Base-by-base conservation (phyloP, 169 alveolate genomes). In the Cryptosporidium meleagridis region DNA sequence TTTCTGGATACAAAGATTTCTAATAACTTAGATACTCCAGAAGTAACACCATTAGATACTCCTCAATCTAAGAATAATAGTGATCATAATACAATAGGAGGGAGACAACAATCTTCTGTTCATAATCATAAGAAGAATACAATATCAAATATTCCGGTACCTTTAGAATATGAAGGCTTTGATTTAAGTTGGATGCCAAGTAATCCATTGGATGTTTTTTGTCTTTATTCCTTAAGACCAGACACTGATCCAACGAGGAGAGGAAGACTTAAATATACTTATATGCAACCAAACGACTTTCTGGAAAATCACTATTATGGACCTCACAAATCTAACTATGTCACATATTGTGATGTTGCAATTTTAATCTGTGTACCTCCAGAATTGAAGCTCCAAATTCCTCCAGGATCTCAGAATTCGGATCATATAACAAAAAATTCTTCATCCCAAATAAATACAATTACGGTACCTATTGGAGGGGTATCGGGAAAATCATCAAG, bases 141-240 rank as follows among this genome's bases (percentile, higher is more conserved):
- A 0, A 10, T 41, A 29, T 2, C 35, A 6, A 12, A 31, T 23
- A 21, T 55, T 53, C 55, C 86, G 26, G 14, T 48, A 16, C 44
- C 70, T 29, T 18, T 33, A 3, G 86, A 73, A 5, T 53, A 5
- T 31, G 71, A 73, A 8, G 33, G 29, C 37, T 39, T 70, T 5
- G 85, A 70, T 23, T 45, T 51, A 26, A 70, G 85, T n/a, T 93
- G 95, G 95, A 89, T 87, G 69, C 95, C 95, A 51, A 53, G 55
- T 26, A 69, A 51, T 37, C 93, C 95, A n/a, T 45, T 94, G 41
- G 96, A 94, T 39, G 91, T 94, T 16, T 93, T 94, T 70, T 71
- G 92, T 69, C 91, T 94, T 14, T 94, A 94, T 45, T 95, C 96
- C 8, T 92, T 94, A 35, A 33, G 93, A 21, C 95, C 95, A 29